A percentile compares a stretch with the other conserved stretches of the same genome.
Evolutionary conservation across 169 alveolate species (phyloP).

Genomic region (Cryptosporidium andersoni): DNA sequence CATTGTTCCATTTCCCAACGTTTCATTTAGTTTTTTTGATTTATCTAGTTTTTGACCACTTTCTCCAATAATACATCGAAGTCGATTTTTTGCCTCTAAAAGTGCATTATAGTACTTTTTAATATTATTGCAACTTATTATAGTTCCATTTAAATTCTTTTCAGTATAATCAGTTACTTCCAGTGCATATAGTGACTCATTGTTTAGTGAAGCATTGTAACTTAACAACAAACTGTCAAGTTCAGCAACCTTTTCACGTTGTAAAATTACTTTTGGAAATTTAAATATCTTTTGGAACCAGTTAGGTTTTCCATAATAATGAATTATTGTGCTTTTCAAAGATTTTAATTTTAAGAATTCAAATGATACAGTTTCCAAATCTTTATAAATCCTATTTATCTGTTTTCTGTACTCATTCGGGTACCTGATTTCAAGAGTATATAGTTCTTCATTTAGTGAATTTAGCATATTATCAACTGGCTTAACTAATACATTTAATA

Average conservation of each 20-base stretch:
- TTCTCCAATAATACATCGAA: too few relatives aligned
- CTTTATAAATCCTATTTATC: slow-evolving; percentile 4
- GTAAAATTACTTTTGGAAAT: slow-evolving; percentile 39
- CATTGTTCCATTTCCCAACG: too few relatives aligned
- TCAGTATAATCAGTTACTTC: slow-evolving; percentile 45
- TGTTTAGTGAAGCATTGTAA: slow-evolving; percentile 21
- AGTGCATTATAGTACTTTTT: too few relatives aligned
- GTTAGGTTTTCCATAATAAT: slow-evolving; percentile 57
- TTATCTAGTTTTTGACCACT: too few relatives aligned
- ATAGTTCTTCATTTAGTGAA: slow-evolving; percentile 26
- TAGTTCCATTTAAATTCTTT: background rate
- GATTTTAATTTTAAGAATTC: slow-evolving; percentile 26
- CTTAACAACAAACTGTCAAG: slow-evolving; percentile 8
- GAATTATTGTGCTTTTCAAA: slow-evolving; percentile 41
- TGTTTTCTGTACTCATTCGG: slow-evolving; percentile 28
- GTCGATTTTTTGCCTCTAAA: too few relatives aligned
- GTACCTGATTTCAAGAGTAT: slow-evolving; percentile 34
- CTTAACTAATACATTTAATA: background rate
- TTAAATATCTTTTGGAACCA: slow-evolving; percentile 43
- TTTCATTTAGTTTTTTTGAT: too few relatives aligned
- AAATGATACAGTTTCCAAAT: background rate
- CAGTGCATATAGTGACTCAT: slow-evolving; percentile 25
- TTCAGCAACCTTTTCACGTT: slow-evolving; percentile 8
- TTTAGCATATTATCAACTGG: slow-evolving; percentile 7
- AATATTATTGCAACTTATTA: too few relatives aligned